Base-by-base conservation (phyloP, 768 basidiomycete species). In the Cystobasidium tubakii region DNA sequence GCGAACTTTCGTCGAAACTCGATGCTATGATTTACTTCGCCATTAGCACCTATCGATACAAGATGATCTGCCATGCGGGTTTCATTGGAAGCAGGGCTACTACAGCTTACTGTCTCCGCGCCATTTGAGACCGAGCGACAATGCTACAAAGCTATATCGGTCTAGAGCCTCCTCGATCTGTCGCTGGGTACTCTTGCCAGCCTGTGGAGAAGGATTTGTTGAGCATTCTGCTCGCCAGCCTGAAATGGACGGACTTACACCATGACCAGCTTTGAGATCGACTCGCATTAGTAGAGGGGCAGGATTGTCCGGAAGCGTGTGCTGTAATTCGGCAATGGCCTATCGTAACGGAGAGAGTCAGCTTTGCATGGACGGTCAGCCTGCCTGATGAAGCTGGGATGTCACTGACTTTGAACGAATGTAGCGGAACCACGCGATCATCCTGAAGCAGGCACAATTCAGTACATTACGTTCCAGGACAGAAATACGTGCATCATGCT, bases 391-490 rank as follows among this genome's bases (percentile, higher is more conserved):
- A n/a, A n/a, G n/a, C n/a, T n/a, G n/a, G n/a, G n/a, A n/a, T n/a
- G n/a, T n/a, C 6, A 60, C 57, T 6, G 12, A 73, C 23, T 81
- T 92, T 92, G 85, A 89, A 91, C 10, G 90, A 89, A 81, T 91
- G 91, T 79, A 90, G 82, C 0, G 90, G 77, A 3, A 91, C 90
- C n/a, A 92, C 90, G 39, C 90, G 88, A 77, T 90, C 89, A 76
- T 91, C 90, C 57, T 60, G 33, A 50, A n/a, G n/a, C 15, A 9
- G 21, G 7, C n/a, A 17, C 9, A 42, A 42, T 75, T 90, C 89
- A 90, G 77, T 15, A 36, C 25, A 12, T 36, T 53, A 39, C 53
- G 19, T 44, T 23, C 27, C 19, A 42, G n/a, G n/a, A n/a, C n/a
- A n/a, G 67, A 71, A 75, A 72, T 53, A 76, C 75, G 21, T 6